phyloP scores from a whole-genome alignment of 805 yeast species.

The Cyberlindnera americana region DNA sequence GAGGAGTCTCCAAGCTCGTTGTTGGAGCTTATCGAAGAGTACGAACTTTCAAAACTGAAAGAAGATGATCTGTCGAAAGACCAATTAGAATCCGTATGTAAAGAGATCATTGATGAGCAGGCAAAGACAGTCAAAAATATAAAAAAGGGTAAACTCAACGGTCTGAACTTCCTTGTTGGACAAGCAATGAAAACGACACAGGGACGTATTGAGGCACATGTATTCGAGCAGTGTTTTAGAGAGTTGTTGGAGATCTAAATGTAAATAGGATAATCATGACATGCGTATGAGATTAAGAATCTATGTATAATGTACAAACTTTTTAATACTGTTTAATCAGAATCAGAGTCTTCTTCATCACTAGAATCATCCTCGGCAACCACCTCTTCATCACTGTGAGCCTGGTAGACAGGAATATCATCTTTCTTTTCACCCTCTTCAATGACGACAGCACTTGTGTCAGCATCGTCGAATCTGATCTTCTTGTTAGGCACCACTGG shows the following conservation, averaged over 20 bases:
- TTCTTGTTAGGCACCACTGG: slow-evolving; percentile 49
- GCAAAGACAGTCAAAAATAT: slow-evolving; percentile 56
- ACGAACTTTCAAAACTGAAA: slow-evolving; percentile 41
- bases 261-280: slow-evolving; percentile 4
- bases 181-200: slow-evolving; percentile 76
- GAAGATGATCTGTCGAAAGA: slow-evolving; percentile 34
- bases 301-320: slow-evolving; percentile 1
- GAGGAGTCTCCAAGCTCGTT: slow-evolving; percentile 36
- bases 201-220: slow-evolving; percentile 46
- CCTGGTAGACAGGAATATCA: slow-evolving; percentile 20
- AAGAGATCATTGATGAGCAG: slow-evolving; percentile 37
- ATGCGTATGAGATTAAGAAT: slow-evolving; percentile 5
- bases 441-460: slow-evolving; percentile 28
- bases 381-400: slow-evolving; percentile 23
- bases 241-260: slow-evolving; percentile 16
- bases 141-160: slow-evolving; percentile 45
- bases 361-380: slow-evolving; percentile 28
- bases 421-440: slow-evolving; percentile 11
- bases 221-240: slow-evolving; percentile 34
- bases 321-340: no score
- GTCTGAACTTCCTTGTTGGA: slow-evolving; percentile 79
- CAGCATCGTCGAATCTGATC: slow-evolving; percentile 47
- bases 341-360: slow-evolving; percentile 26
- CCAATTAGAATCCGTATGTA: slow-evolving; percentile 30
- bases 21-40: slow-evolving; percentile 47